Conservation (phyloP, 495 filamentous ascomycete species). For the Lasiosphaeria ovina region DNA sequence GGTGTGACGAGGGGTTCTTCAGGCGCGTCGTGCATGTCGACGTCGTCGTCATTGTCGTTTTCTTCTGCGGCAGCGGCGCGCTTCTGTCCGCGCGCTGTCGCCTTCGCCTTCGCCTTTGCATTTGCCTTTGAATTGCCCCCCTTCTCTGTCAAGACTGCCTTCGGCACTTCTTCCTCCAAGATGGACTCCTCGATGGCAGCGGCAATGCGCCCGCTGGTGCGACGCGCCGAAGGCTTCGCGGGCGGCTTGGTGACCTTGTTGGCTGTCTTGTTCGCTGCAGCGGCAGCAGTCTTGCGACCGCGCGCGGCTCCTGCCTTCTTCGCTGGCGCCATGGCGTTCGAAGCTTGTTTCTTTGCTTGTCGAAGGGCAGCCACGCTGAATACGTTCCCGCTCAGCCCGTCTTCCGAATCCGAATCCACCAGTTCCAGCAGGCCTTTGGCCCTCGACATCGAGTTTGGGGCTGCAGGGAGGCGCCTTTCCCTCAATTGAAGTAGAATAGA, state of each 20-base stretch:
- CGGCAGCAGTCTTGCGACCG: constrained; percentile 16
- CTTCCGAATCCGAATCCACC: constrained; percentile 67
- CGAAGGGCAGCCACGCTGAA: constrained; percentile 26
- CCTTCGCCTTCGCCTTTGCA: not conserved
- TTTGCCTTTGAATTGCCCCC: constrained; percentile 41
- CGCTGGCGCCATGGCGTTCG: constrained; percentile 38
- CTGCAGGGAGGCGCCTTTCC: not conserved
- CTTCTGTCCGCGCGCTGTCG: constrained; percentile 29
- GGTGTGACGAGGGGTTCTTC: constrained; percentile 12
- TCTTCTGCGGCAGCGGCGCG: constrained; percentile 31
- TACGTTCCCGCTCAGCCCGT: constrained; percentile 47
- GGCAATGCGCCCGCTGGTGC: constrained; percentile 24
- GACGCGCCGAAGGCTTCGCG: constrained; percentile 29
- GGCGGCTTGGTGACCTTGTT: constrained; percentile 41
- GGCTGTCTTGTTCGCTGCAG: constrained; percentile 17
- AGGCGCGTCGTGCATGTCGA: constrained; percentile 35
- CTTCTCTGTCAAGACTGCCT: constrained; percentile 48
- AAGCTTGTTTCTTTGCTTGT: constrained; percentile 5
- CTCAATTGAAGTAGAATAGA: not conserved
- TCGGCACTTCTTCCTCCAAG: constrained; percentile 8
- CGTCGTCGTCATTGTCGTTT: constrained; percentile 43
- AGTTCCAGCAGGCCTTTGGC: constrained; percentile 53
- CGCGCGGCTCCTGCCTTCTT: constrained; percentile 34
- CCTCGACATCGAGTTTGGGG: constrained; percentile 30
- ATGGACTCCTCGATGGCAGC: constrained; percentile 35